Base-by-base conservation (phyloP, 345 rosid species). In the Murraya paniculata region DNA sequence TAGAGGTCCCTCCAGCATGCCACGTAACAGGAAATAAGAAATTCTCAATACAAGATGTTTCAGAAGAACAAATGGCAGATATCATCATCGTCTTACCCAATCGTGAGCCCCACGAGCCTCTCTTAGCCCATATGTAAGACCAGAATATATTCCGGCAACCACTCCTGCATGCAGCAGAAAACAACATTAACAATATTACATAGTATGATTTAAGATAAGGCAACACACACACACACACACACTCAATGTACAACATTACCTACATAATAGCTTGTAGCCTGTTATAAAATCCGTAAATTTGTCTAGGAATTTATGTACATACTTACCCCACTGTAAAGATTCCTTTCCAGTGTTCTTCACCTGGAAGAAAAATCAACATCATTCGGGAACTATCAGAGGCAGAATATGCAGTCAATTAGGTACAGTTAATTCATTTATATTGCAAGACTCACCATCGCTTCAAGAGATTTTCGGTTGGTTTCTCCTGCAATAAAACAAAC, bases 101-200 rank as follows among this genome's bases (percentile, higher is more conserved):
- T 94, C 99, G 71, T 91, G 98, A 80, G 89, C 81, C 72, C 99
- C 97, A 1, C 98, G 95, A 77, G 89, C 93, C 86, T 96, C 98
- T 84, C 79, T 88, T 41, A 94, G 85, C 4, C 99, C 98, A 78
- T 89, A 95, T 22, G 97, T 90, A 16, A 95, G 91, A 72, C 99
- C 97, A 0, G 99, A 92, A 72, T 92, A 90, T 58, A 94, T 60
- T 30, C 99, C 99, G 0, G 98, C 99, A 16, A 97, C 98, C 76
- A 94, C 72, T 36, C 98, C 99, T 94, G 87, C 19, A 41, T 48
- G 86, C 14, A 35, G 57, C 9, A 18, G 45, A 19, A 22, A 68
- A 30, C 36, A 56, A 38, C 25, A 14, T 27, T 7, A 10, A 41
- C 11, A 41, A 45, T 45, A 1, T 45, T 45, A 45, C 16, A 45